Conservation (phyloP, 192 early-diverging fungal species). For the Jimgerdemannia lactiflua region DNA sequence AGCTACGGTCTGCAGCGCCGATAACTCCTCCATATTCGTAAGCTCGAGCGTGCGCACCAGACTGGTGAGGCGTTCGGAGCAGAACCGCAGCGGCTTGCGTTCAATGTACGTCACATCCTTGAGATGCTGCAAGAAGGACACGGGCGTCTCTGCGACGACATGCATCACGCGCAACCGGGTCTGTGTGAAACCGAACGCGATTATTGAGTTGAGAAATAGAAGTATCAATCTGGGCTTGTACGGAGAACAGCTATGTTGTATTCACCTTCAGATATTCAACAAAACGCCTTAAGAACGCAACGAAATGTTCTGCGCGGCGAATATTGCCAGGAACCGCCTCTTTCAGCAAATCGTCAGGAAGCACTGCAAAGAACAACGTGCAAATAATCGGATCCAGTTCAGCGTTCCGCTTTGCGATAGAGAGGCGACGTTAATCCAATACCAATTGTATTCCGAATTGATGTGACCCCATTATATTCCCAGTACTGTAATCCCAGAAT, state of each 20-base stretch:
- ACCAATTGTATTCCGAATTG: too few species aligned
- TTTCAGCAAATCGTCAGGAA: conserved; percentile 89
- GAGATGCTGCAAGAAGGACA: conserved; percentile 90
- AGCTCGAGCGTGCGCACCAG: conserved; percentile 92
- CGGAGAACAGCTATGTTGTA: not conserved
- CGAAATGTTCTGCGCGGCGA: conserved; percentile 96
- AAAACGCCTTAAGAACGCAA: conserved; percentile 93
- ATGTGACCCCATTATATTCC: too few species aligned
- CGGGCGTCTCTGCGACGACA: conserved; percentile 94
- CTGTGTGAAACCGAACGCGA: conserved; percentile 26
- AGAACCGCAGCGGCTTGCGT: conserved; percentile 92
- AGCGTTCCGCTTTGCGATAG: too few species aligned
- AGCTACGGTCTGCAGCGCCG: conserved; percentile 82
- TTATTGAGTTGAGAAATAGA: too few species aligned
- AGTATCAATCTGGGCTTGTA: not conserved
- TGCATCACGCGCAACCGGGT: conserved; percentile 95
- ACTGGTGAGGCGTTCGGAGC: conserved; percentile 86
- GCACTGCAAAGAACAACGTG: conserved; percentile 47
- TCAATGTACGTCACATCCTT: conserved; percentile 97
- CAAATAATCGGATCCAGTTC: conserved; percentile 3
- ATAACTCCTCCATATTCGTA: conserved; percentile 85
- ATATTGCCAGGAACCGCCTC: conserved; percentile 99
- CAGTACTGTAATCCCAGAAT: too few species aligned
- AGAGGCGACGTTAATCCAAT: too few species aligned
- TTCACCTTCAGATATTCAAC: conserved; percentile 94